Base-by-base conservation (phyloP, 805 yeast species). In the Saccharomycopsis sp. region DNA sequence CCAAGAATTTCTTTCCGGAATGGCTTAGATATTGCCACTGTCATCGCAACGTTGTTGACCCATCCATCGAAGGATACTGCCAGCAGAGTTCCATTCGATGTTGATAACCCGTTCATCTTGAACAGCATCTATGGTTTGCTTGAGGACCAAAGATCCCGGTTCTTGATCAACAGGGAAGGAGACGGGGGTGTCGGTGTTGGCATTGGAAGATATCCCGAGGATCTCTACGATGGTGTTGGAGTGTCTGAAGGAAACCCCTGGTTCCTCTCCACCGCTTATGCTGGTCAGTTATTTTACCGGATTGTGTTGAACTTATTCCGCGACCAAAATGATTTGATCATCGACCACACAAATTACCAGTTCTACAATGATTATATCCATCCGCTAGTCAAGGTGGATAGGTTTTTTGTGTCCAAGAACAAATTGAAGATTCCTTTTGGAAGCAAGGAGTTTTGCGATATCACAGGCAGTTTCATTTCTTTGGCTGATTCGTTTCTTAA, bases 11-110 rank as follows among this genome's bases (percentile, higher is more conserved):
- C 47, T 51, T 50, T 48, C 51, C 75, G 97, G 63, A 70, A 80
- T 2, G 97, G 97, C 0, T 74, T 91, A 34, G 97, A 91, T 67
- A 78, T 87, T 54, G 97, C 95, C 0, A 74, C 85, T 0, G 72
- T 91, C 34, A 65, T 76, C 41, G 79, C 71, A 0, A 67, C 78
- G 1, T 60, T 73, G 9, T 60, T 75, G 12, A 71, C 84, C 2
- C 79, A 75, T 61, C 71, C 68, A 65, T 76, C 77, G 40, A 84
- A 79, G 63, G 77, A 77, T 47, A 54, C 71, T 23, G 78, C 74
- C 47, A 54, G 60, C 21, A 62, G 62, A 18, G 69, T 85, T 44
- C 94, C 94, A 24, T 85, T 81, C 64, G 82, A 83, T 61, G 78
- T 86, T 3, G 77, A 77, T 59, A 85, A 85, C 64, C 71, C 79